Evolutionary conservation across 2,329 filamentous ascomycete genomes (phyloP), one percentile per base, ranked within the genome.

Genomic region (Xylariomycetidae sp.): DNA sequence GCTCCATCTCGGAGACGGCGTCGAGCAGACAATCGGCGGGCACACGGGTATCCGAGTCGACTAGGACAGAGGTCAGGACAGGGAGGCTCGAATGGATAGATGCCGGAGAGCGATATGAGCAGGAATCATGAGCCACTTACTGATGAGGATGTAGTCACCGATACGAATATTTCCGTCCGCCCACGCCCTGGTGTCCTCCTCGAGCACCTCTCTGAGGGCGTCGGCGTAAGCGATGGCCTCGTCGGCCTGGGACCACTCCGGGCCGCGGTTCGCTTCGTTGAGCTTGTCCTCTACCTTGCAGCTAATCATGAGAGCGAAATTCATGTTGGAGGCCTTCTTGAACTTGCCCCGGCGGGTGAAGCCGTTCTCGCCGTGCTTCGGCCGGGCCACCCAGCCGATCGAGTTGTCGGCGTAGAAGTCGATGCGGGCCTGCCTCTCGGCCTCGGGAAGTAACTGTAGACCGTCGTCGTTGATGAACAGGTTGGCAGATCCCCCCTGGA

Each of bases 391-490:
- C 79, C 79, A 83, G 30, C 80, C 80, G 45, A 83, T 82, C 51
- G 74, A 80, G 57, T 83, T 74, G 45, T 82, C 77, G 16, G 75
- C 74, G 50, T 83, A 83, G 46, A 82, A 83, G 30, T 82, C 77
- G 41, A 82, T 81, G 34, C 79, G 73, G 3, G 74, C 75, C 31
- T 66, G 69, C 30, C 78, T 69, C 29, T 81, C 76, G 40, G 80
- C 74, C 38, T 79, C 76, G 6, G 66, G 61, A 30, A 87, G 64
- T 20, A 86, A 65, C 58, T 86, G 82, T 33, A 88, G 67, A 48
- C 82, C 82, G 44, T 87, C 82, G 44, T 87, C 82, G 52, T 87
- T 85, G 59, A 87, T 66, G 51, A 87, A 85, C 61, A 87, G 80
- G 54, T 86, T 86, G 42, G 81, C 82, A 6, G 81, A 84, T n/a